A percentile compares a stretch with the other conserved stretches of the same genome.
phyloP scores from a whole-genome alignment of 306 rosid genomes.

The Pyrus pyrifolia region DNA sequence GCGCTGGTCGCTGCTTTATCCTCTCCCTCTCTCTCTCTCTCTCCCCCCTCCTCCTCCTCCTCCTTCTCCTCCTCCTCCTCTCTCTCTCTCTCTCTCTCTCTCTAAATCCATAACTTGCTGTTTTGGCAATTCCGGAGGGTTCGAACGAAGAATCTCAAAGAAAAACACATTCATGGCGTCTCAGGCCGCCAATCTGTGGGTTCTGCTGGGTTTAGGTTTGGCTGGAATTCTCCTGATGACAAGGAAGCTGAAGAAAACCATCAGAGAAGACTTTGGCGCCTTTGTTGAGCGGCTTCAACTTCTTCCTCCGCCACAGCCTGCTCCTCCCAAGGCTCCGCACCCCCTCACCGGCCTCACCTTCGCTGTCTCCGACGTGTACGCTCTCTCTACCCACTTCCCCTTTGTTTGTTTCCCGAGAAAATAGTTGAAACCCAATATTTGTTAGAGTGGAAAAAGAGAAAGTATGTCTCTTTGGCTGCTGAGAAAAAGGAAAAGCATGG shows the following conservation, averaged over 20 bases:
- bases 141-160: not conserved
- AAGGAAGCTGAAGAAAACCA: slow-evolving; percentile 56
- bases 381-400: not conserved
- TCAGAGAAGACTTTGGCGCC: slow-evolving; percentile 82
- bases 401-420: not conserved
- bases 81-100: not conserved
- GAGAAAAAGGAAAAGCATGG: not conserved
- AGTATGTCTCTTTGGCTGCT: not conserved
- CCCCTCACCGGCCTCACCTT: slow-evolving; percentile 81
- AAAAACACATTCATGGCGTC: slow-evolving; percentile 40
- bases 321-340: slow-evolving; percentile 97
- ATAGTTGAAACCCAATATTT: not conserved
- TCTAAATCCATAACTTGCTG: not conserved
- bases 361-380: slow-evolving; percentile 83
- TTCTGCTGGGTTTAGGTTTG: slow-evolving; percentile 68
- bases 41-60: not conserved
- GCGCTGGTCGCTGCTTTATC: slow-evolving; percentile 9
- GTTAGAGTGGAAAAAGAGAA: not conserved
- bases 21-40: not conserved
- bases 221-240: slow-evolving; percentile 73
- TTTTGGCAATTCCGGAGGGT: not conserved
- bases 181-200: slow-evolving; percentile 80
- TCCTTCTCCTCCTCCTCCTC: not conserved
- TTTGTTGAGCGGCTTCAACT: slow-evolving; percentile 58
- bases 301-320: slow-evolving; percentile 89